phyloP scores from a whole-genome alignment of 2,329 filamentous ascomycete genomes.

The Microsporum canis region DNA sequence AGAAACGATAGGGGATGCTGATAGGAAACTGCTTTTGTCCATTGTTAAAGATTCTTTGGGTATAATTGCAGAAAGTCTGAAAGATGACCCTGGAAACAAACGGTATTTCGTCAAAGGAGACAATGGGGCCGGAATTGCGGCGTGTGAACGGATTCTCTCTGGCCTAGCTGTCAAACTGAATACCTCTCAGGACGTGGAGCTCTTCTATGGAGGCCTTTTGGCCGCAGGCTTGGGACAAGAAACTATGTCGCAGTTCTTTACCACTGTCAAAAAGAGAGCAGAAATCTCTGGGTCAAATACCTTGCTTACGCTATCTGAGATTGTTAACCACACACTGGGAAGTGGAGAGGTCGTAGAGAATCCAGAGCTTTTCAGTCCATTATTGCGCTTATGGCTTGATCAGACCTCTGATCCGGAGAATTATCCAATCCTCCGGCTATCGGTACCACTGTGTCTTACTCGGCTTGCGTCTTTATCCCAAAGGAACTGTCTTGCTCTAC shows the following conservation, averaged over 20 bases:
- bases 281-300: conserved; percentile 10
- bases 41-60: conserved; percentile 47
- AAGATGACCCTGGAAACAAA: conserved; percentile 71
- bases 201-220: conserved; percentile 72
- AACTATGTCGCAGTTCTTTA: conserved; percentile 57
- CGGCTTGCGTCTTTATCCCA: conserved; percentile 50
- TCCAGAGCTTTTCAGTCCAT: conserved; percentile 28
- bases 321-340: conserved; percentile 29
- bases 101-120: conserved; percentile 73
- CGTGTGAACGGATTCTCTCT: conserved; percentile 58
- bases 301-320: conserved; percentile 12
- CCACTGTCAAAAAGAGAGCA: conserved; percentile 26
- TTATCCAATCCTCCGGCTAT: conserved; percentile 33
- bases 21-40: conserved; percentile 56
- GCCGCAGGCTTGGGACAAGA: conserved; percentile 72
- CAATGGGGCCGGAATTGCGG: conserved; percentile 65
- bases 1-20: conserved; percentile 46
- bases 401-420: conserved; percentile 45
- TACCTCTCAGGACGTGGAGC: conserved; percentile 39
- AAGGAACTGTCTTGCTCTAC: conserved; percentile 59
- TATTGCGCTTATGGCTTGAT: conserved; percentile 43
- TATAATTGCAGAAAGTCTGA: conserved; percentile 63
- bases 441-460: conserved; percentile 54
- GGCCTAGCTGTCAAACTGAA: conserved; percentile 51
- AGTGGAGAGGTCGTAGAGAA: conserved; percentile 35